These are phyloP conservation scores for Mortierella sp. DNA, from an alignment of 371 early-diverging fungal species.

Conservation along the genomic window DNA sequence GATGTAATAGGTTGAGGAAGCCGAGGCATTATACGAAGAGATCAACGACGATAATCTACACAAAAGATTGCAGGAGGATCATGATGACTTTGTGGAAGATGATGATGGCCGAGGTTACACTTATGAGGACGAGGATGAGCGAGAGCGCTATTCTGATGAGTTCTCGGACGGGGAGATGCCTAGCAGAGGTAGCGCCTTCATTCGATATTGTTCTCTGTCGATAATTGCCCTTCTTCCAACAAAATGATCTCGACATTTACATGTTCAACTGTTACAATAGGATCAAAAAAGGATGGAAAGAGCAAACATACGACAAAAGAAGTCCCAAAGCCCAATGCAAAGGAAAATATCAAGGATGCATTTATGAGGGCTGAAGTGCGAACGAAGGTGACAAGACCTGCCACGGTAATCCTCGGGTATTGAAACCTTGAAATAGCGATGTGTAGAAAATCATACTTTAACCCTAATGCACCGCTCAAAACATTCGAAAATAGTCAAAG, in stretches of 20 bases:
- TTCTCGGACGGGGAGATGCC: slow-evolving; percentile 55
- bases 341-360: slow-evolving; percentile 44
- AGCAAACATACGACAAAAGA: slow-evolving; percentile 21
- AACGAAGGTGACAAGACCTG: slow-evolving; percentile 20
- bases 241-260: background rate
- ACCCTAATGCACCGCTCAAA: background rate
- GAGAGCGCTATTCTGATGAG: slow-evolving; percentile 58
- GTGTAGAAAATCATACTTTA: background rate
- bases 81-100: slow-evolving; percentile 87
- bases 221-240: background rate
- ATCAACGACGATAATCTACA: slow-evolving; percentile 68
- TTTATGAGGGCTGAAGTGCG: slow-evolving; percentile 42
- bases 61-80: slow-evolving; percentile 61
- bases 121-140: slow-evolving; percentile 72
- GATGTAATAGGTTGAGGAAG: slow-evolving; percentile 40
- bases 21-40: slow-evolving; percentile 69
- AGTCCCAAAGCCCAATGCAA: slow-evolving; percentile 38
- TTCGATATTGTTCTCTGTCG: background rate
- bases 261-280: slow-evolving; percentile 1
- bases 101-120: slow-evolving; percentile 89
- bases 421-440: background rate
- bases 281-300: slow-evolving; percentile 43
- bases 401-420: slow-evolving; percentile 7
- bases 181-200: slow-evolving; percentile 15
- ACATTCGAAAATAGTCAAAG: slow-evolving; percentile 19